Evolutionary conservation across 2,329 filamentous ascomycete species (phyloP).

Genomic region (Dryadomyces quercus-mongolicae): DNA sequence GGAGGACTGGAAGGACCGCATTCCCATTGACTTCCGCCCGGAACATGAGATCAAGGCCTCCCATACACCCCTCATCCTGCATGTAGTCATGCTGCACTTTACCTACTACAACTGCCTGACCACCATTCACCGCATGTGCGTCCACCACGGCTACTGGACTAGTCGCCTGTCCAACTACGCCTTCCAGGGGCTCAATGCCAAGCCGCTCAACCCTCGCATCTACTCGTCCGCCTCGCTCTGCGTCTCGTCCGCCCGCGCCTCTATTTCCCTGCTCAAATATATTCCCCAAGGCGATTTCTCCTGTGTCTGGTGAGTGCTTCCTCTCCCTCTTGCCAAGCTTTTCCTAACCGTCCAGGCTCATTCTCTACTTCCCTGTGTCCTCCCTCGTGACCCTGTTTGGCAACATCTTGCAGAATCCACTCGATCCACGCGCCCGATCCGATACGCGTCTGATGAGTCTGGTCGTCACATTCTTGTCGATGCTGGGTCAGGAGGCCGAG

Average conservation of each 20-base stretch:
- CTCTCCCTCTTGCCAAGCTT: neutral
- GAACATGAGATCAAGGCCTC: conserved; percentile 92
- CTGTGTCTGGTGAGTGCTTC: conserved; percentile 70
- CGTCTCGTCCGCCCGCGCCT: conserved; percentile 82
- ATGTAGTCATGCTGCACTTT: conserved; percentile 90
- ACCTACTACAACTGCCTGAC: conserved; percentile 97
- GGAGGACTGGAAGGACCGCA: conserved; percentile 92
- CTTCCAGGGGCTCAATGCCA: conserved; percentile 83
- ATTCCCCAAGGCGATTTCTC: conserved; percentile 90
- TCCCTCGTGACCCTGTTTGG: conserved; percentile 91
- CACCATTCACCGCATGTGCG: conserved; percentile 96
- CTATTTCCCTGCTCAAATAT: conserved; percentile 89
- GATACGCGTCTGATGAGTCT: conserved; percentile 86
- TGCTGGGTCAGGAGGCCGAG: conserved; percentile 77
- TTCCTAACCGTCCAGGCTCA: conserved; percentile 48
- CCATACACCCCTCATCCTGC: conserved; percentile 85
- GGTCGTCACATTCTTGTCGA: conserved; percentile 84
- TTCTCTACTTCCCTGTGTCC: conserved; percentile 93
- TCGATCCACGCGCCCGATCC: conserved; percentile 75
- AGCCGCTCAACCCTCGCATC: conserved; percentile 82
- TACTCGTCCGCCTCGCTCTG: conserved; percentile 90
- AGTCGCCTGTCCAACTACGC: conserved; percentile 89
- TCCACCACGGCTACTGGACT: conserved; percentile 97
- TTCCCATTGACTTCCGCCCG: conserved; percentile 91
- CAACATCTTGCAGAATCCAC: conserved; percentile 90